Conservation (phyloP, 1,284 basidiomycete species). For the Uromyces viciae-fabae region DNA sequence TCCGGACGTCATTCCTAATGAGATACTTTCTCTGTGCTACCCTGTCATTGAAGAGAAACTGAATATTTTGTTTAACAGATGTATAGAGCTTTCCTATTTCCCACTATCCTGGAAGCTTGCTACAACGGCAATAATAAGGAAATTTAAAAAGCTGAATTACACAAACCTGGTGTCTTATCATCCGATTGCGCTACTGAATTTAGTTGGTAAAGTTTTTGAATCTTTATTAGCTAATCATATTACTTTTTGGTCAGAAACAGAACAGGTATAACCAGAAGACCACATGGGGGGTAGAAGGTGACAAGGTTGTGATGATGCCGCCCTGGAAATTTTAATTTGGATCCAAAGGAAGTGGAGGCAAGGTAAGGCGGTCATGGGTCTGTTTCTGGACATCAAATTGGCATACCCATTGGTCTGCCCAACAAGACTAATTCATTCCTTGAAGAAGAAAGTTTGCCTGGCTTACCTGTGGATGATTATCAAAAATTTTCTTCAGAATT, state of each 20-base stretch:
- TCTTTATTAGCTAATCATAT: not conserved
- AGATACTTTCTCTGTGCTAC: not conserved
- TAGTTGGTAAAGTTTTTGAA: slow-evolving; percentile 2
- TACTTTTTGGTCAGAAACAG: slow-evolving; percentile 11
- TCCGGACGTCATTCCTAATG: not conserved
- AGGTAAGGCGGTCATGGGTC: not conserved
- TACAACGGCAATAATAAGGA: not conserved
- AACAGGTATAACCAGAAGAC: not conserved
- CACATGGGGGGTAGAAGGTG: slow-evolving; percentile 12
- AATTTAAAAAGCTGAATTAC: slow-evolving; percentile 6
- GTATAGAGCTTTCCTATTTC: not conserved
- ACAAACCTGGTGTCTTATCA: not conserved
- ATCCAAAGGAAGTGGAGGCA: slow-evolving; percentile 12
- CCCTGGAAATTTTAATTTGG: not conserved
- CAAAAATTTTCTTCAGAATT: not conserved
- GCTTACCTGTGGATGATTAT: not conserved
- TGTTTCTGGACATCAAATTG: slow-evolving; percentile 20
- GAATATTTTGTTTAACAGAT: slow-evolving; percentile 9
- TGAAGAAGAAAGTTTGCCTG: not conserved
- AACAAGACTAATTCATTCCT: not conserved
- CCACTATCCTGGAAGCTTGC: not conserved
- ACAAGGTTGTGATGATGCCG: not conserved
- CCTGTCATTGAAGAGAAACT: not conserved
- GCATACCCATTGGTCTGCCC: slow-evolving; percentile 7
- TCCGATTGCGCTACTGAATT: slow-evolving; percentile 5